Evolutionary conservation across 2,329 filamentous ascomycete species (phyloP), one percentile per base, ranked within the genome.

Genomic region (Alternaria sp.): DNA sequence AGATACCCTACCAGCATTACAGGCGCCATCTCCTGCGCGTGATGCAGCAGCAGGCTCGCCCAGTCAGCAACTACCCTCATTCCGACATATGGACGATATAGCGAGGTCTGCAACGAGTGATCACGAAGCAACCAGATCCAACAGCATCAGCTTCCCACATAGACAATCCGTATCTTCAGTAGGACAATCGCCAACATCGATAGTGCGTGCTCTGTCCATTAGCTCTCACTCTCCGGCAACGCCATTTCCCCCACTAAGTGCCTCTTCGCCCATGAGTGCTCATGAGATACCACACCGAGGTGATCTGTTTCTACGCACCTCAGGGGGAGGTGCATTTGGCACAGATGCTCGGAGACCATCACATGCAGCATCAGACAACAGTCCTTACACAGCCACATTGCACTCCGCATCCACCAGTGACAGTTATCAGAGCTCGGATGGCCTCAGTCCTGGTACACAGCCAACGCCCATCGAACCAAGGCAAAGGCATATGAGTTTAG

Each of bases 341-440:
- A 60, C 63, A 5, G 68, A 70, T 57, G 65, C 69, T 27, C 72
- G 75, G 11, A 69, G 76, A 59, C 73, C 74, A 9, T 79, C 78
- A n/a, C 75, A 79, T 55, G 74, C 73, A 54, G 73, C 72, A 27
- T 78, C 78, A 14, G 78, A 78, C 30, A 63, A 59, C 43, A 72
- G 72, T 3, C 70, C 71, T 4, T 78, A 74, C 32, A 75, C 77
- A 11, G 77, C 75, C 9, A 68, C 64, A 14, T n/a, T 75, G 53
- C 69, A 72, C 38, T 78, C 59, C 8, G 70, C 76, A 8, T 73
- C 77, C 4, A 72, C 74, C 14, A 67, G 71, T 5, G 76, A 77
- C 32, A 75, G 66, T 46, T 78, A 80, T 70, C 62, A 79, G 60
- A 72, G 74, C 63, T 69, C 80, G 45, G 68, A 81, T 65, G 78